Percentiles rank a stretch among this genome's conserved stretches.
Conservation (phyloP, 371 early-diverging fungal genomes). For the Syncephalastrum monosporum region DNA sequence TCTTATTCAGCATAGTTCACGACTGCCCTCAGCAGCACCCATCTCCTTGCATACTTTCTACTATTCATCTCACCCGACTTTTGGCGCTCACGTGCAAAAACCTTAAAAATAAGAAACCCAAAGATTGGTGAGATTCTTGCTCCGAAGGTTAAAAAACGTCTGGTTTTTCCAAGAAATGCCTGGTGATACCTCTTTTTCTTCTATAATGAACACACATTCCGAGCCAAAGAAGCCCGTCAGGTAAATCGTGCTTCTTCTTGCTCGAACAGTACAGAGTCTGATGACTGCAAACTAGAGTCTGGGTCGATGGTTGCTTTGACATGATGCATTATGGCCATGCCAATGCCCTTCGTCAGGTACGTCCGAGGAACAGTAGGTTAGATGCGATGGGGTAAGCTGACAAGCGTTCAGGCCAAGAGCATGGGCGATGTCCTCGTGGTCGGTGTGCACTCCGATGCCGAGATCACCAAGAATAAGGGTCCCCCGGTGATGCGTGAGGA, state of each 20-base stretch:
- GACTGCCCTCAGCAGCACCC: no score
- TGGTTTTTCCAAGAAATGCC: no score
- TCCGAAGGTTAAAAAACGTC: no score
- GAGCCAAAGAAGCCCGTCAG: conserved; percentile 12
- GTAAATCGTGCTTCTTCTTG: neutral
- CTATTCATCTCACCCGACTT: no score
- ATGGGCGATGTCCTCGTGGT: conserved; percentile 94
- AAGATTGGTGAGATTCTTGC: no score
- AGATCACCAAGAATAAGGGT: conserved; percentile 91
- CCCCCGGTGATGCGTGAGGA: conserved; percentile 95
- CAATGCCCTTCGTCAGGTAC: conserved; percentile 92
- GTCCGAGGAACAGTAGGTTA: neutral
- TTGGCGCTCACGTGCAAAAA: no score
- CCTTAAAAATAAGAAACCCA: no score
- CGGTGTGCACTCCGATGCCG: conserved; percentile 94
- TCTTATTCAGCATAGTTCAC: no score
- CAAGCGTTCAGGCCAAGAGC: conserved; percentile 68
- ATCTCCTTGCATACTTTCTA: no score
- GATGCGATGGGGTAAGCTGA: neutral
- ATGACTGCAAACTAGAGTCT: conserved; percentile 46
- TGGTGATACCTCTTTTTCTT: conserved; percentile 1
- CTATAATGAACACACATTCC: conserved; percentile 9
- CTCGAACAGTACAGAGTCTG: neutral
- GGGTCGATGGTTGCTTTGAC: conserved; percentile 96
- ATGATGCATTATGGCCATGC: conserved; percentile 97